Conservation (phyloP, 257 asterid species). For the Anisodus acutangulus region DNA sequence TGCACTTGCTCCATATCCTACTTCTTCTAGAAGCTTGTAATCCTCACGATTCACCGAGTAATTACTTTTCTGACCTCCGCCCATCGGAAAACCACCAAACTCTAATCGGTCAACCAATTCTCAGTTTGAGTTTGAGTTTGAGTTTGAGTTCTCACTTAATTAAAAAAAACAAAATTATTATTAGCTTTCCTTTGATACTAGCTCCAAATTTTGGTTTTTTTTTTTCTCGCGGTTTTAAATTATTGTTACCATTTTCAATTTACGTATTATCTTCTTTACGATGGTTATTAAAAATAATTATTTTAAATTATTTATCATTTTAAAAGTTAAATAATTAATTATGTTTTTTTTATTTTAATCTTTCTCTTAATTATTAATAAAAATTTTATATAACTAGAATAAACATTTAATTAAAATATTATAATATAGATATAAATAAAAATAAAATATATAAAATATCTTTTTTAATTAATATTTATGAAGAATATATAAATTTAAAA, state of each 20-base stretch:
- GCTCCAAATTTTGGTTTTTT: neutral
- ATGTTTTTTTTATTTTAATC: no score
- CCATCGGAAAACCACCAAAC: conserved; percentile 31
- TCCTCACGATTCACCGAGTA: conserved; percentile 69
- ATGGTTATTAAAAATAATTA: no score
- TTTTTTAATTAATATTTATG: no score
- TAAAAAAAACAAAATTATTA: neutral
- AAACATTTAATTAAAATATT: no score
- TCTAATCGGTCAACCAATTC: conserved; percentile 39
- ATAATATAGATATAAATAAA: no score
- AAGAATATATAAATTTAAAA: no score
- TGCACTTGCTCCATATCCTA: conserved; percentile 96
- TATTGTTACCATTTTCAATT: neutral
- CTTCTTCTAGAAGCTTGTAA: conserved; percentile 90
- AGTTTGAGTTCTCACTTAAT: neutral
- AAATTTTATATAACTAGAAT: no score
- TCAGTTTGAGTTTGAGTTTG: neutral
- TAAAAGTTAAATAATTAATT: no score
- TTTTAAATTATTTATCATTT: no score
- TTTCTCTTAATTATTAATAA: no score
- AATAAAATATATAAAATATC: no score
- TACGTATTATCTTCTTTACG: no score
- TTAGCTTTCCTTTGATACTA: conserved; percentile 32
- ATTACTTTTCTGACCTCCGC: conserved; percentile 47
- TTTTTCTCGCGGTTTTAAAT: neutral